Conservation (phyloP, 345 rosid species). For the Rhizophora mangle region DNA sequence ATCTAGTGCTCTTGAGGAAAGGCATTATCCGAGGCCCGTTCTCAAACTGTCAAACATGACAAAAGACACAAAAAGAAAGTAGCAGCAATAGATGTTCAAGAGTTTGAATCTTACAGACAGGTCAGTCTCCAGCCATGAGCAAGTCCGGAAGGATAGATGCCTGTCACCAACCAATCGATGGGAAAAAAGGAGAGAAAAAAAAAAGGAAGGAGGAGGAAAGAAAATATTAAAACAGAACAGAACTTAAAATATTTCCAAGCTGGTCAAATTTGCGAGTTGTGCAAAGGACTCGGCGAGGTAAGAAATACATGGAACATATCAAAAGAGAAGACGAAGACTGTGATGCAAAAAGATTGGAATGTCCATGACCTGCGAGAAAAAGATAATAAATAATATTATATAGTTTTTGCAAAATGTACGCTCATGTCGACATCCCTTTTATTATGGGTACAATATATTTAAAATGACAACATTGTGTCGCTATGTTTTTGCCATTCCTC, state of each 20-base stretch:
- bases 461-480: too few relatives aligned
- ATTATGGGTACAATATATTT: too few relatives aligned
- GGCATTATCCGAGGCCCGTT: too few relatives aligned
- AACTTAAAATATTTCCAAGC: conserved; percentile 84
- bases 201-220: not conserved
- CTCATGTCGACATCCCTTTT: too few relatives aligned
- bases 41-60: too few relatives aligned
- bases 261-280: conserved; percentile 79
- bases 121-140: conserved; percentile 73
- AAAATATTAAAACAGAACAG: not conserved
- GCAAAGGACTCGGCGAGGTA: conserved; percentile 91
- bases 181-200: not conserved
- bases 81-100: too few relatives aligned
- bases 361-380: too few relatives aligned
- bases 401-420: too few relatives aligned
- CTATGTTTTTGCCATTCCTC: too few relatives aligned
- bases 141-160: conserved; percentile 65
- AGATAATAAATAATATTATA: too few relatives aligned
- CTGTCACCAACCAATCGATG: conserved; percentile 33
- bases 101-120: conserved; percentile 51
- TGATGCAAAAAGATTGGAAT: not conserved
- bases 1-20: too few relatives aligned
- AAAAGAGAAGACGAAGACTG: conserved; percentile 12
- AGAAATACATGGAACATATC: conserved; percentile 62
- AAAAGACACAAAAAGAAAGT: too few relatives aligned